Evolutionary conservation across 2,329 filamentous ascomycete species (phyloP).

Genomic region (Beauveria rudraprayagi): DNA sequence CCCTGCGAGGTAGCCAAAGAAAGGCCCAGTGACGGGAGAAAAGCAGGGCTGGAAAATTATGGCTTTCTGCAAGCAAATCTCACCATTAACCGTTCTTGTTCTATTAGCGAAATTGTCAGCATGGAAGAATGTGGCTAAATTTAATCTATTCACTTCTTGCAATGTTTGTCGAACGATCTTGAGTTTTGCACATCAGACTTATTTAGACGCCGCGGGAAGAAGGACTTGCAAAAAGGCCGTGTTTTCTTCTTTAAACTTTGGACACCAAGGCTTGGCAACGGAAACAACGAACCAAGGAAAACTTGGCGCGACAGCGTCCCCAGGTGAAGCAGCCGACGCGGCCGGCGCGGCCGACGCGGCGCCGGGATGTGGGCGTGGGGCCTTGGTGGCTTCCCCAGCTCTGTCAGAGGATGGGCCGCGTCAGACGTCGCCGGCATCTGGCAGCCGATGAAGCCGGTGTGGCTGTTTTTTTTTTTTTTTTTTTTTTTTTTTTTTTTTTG

Average conservation of each 20-base stretch:
- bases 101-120: no score
- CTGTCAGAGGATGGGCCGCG: background rate
- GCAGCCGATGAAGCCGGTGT: conserved; percentile 1
- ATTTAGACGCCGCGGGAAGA: background rate
- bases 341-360: background rate
- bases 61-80: no score
- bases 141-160: no score
- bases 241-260: no score
- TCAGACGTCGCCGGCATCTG: background rate
- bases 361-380: background rate
- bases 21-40: background rate
- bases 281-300: background rate
- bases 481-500: background rate
- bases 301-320: background rate
- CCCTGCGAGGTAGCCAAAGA: no score
- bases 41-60: no score
- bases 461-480: background rate
- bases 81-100: no score
- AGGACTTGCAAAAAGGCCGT: background rate
- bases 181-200: no score
- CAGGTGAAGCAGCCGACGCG: background rate
- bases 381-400: background rate
- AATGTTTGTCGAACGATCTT: no score
- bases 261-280: background rate
- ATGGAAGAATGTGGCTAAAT: no score